These are phyloP conservation scores for Leucocoprinus birnbaumii DNA, from an alignment of 768 basidiomycete species.

Conservation along the genomic window DNA sequence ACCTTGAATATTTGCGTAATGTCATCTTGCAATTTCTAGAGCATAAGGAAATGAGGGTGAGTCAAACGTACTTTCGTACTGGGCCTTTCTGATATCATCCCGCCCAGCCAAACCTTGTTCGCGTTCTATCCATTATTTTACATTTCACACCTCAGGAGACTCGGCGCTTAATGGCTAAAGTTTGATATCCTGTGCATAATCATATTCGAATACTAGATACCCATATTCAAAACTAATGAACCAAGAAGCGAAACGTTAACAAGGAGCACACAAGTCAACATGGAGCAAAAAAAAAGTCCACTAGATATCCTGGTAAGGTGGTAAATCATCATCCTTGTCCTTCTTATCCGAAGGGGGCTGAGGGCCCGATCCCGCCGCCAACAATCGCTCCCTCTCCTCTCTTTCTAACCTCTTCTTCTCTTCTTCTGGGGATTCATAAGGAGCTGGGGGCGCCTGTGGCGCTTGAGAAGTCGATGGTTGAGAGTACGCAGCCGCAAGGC, in stretches of 20 bases:
- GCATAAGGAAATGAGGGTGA: slow-evolving; percentile 96
- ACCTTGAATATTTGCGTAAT: slow-evolving; percentile 93
- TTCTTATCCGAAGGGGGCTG: slow-evolving; percentile 20
- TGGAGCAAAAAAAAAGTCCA: background rate
- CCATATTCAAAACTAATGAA: background rate
- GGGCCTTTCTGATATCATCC: slow-evolving; percentile 1
- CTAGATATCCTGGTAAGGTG: slow-evolving; percentile 41
- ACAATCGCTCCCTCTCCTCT: slow-evolving; percentile 60
- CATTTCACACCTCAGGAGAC: slow-evolving; percentile 96
- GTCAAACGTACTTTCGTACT: slow-evolving; percentile 23
- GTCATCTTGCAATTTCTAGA: slow-evolving; percentile 97
- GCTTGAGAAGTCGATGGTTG: slow-evolving; percentile 25
- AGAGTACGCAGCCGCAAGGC: slow-evolving; percentile 41
- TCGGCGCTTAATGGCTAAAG: slow-evolving; percentile 83
- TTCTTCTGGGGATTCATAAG: slow-evolving; percentile 36
- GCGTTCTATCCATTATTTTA: slow-evolving; percentile 88
- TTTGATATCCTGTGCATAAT: slow-evolving; percentile 32
- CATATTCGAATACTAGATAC: slow-evolving; percentile 2
- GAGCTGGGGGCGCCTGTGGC: slow-evolving; percentile 5
- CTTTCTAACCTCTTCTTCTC: slow-evolving; percentile 54
- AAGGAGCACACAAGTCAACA: background rate
- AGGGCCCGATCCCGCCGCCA: slow-evolving; percentile 22
- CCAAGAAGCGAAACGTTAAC: too few relatives aligned
- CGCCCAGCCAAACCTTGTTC: slow-evolving; percentile 81
- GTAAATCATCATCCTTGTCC: slow-evolving; percentile 41